Conservation (phyloP, 2,329 filamentous ascomycete species). For the Fusarium sp. region DNA sequence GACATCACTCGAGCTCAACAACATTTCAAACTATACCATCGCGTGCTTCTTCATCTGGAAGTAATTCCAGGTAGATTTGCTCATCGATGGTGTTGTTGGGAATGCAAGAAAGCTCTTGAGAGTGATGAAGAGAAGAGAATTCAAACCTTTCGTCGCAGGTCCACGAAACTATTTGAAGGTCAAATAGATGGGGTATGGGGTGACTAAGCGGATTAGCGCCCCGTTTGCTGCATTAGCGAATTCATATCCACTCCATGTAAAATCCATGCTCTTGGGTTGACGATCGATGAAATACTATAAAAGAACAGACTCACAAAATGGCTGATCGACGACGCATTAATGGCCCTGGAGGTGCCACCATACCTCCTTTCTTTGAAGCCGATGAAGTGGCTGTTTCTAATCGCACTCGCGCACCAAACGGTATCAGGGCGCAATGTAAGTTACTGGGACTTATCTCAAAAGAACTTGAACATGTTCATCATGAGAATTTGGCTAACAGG, state of each 20-base stretch:
- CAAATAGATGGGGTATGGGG: slow-evolving; percentile 27
- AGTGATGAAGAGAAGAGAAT: slow-evolving; percentile 32
- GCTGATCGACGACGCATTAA: slow-evolving; percentile 91
- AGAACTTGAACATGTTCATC: slow-evolving; percentile 1
- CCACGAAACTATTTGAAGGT: slow-evolving; percentile 44
- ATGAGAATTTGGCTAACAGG: slow-evolving; percentile 31
- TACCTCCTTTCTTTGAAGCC: slow-evolving; percentile 77
- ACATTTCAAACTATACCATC: neutral
- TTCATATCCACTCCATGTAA: slow-evolving; percentile 26
- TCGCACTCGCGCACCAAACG: slow-evolving; percentile 73
- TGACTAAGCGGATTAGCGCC: slow-evolving; percentile 40
- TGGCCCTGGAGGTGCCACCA: slow-evolving; percentile 82
- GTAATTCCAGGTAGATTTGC: slow-evolving; percentile 3
- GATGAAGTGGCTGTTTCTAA: slow-evolving; percentile 58
- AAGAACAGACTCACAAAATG: slow-evolving; percentile 62
- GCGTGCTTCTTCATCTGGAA: neutral
- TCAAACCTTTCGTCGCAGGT: slow-evolving; percentile 5
- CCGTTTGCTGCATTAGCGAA: slow-evolving; percentile 35
- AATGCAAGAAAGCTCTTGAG: slow-evolving; percentile 16
- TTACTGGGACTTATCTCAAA: neutral
- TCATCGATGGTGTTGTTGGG: neutral
- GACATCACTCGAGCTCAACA: slow-evolving; percentile 5
- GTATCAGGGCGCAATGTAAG: slow-evolving; percentile 89
- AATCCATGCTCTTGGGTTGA: slow-evolving; percentile 35
- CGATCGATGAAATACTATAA: slow-evolving; percentile 4